These are phyloP conservation scores for Diaporthe eres DNA, from an alignment of 2,329 filamentous ascomycete species.

Conservation along the genomic window DNA sequence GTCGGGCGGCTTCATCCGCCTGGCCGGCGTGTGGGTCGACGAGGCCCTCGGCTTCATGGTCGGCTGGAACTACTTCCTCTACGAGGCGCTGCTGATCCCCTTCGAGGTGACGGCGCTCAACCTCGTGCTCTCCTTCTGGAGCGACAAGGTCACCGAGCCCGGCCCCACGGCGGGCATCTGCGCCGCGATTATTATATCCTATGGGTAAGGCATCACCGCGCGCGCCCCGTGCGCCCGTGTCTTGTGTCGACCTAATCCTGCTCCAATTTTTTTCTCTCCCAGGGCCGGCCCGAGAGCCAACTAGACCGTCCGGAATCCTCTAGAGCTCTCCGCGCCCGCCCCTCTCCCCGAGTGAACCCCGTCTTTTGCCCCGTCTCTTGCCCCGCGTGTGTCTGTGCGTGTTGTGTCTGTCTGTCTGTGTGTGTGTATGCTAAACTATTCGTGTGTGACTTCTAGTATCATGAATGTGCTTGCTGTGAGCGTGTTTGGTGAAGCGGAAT, in stretches of 20 bases:
- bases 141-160: slow-evolving; percentile 52
- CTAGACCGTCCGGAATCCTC: slow-evolving; percentile 28
- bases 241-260: neutral
- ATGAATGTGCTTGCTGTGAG: slow-evolving; percentile 77
- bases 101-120: slow-evolving; percentile 59
- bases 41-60: slow-evolving; percentile 73
- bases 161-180: slow-evolving; percentile 65
- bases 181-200: slow-evolving; percentile 66
- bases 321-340: slow-evolving; percentile 27
- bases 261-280: neutral
- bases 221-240: neutral
- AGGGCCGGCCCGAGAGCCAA: slow-evolving; percentile 19
- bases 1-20: slow-evolving; percentile 73
- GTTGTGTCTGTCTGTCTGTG: neutral
- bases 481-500: slow-evolving; percentile 80
- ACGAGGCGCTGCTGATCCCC: slow-evolving; percentile 57
- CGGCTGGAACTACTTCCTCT: slow-evolving; percentile 61
- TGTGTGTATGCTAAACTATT: slow-evolving; percentile 45
- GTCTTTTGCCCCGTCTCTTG: slow-evolving; percentile 16
- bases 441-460: slow-evolving; percentile 52
- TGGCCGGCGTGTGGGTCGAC: slow-evolving; percentile 76
- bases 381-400: neutral
- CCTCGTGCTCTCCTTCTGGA: slow-evolving; percentile 62
- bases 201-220: slow-evolving; percentile 63
- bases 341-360: slow-evolving; percentile 22